Base-by-base conservation (phyloP, 2,329 filamentous ascomycete species). In the Blumeriella jaapii region DNA sequence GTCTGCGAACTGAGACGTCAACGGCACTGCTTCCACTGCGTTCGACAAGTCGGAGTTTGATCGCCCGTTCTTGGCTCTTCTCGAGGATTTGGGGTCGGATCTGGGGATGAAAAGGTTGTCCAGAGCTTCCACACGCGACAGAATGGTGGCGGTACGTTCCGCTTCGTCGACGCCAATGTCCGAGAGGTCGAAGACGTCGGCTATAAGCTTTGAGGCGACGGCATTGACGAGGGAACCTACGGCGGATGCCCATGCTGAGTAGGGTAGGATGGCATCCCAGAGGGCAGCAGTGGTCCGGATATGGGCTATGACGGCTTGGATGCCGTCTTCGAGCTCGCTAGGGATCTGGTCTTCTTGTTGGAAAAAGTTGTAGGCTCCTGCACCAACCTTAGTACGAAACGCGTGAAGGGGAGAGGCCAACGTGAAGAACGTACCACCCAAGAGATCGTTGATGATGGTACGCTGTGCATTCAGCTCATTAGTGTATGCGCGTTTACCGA, bases 121-220 rank as follows among this genome's bases (percentile, higher is more conserved):
- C 0, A 79, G 61, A 44, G 65, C 62, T 2, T 69, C 70, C n/a
- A 74, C 63, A 13, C 60, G 61, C 1, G 65, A 60, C 29, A 79
- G 77, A 29, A 75, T 58, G 35, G 63, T 65, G 12, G 74, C 74
- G 36, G 76, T 71, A 31, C 62, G 65, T 55, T 72, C 78, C 0
- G 74, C 74, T 45, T 78, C 73, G 22, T 79, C 74, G 46, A 77
- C 71, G 5, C 72, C 66, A 34, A 79, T 74, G 0, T 69, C 66
- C 0, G 68, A 48, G 49, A 78, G 64, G 28, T 79, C 75, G 53
- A 75, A 68, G 29, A 79, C 71, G 43, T 79, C 74, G 14, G 24
- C 38, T 31, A 80, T 78, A 28, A 79, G 61, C 49, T 77, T 76
- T n/a, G 61, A 56, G 5, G 74, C 68, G 23, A 78, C 57, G 1